A percentile compares a stretch with the other conserved stretches of the same genome.
phyloP scores from a whole-genome alignment of 176 grass and related monocot genomes.

The Typha latifolia region DNA sequence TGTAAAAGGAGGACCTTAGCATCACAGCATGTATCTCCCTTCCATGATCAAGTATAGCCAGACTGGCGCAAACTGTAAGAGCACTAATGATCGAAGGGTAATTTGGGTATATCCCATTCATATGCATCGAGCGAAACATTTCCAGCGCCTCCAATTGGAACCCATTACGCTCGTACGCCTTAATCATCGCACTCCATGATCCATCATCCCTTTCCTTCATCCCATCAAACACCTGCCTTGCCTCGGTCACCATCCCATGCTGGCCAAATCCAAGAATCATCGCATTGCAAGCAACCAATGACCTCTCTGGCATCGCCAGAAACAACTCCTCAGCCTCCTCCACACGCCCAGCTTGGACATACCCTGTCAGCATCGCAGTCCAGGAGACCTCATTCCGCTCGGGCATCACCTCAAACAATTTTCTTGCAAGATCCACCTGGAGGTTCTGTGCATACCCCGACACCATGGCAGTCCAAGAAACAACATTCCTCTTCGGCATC shows the following conservation, averaged over 20 bases:
- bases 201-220: constrained; percentile 47
- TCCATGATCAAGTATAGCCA: constrained; percentile 59
- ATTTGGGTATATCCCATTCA: constrained; percentile 40
- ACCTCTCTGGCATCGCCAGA: constrained; percentile 38
- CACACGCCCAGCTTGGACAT: constrained; percentile 37
- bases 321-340: constrained; percentile 49
- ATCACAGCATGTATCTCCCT: constrained; percentile 53
- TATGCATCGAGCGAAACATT: constrained; percentile 43
- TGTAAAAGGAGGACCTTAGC: constrained; percentile 39
- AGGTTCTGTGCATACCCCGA: constrained; percentile 43
- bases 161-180: constrained; percentile 60
- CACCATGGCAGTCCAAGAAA: constrained; percentile 69
- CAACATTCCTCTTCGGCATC: constrained; percentile 64
- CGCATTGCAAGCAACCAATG: constrained; percentile 45
- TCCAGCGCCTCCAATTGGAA: constrained; percentile 50
- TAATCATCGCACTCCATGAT: constrained; percentile 64
- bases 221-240: constrained; percentile 39
- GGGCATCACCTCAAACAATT: constrained; percentile 77
- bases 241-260: constrained; percentile 40
- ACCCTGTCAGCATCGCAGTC: constrained; percentile 60
- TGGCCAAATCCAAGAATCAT: constrained; percentile 74
- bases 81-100: constrained; percentile 55
- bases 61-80: constrained; percentile 38
- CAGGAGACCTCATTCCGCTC: constrained; percentile 67
- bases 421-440: constrained; percentile 42